Conservation (phyloP, 1,139 yeast species). For the Kodamaea suecica region DNA sequence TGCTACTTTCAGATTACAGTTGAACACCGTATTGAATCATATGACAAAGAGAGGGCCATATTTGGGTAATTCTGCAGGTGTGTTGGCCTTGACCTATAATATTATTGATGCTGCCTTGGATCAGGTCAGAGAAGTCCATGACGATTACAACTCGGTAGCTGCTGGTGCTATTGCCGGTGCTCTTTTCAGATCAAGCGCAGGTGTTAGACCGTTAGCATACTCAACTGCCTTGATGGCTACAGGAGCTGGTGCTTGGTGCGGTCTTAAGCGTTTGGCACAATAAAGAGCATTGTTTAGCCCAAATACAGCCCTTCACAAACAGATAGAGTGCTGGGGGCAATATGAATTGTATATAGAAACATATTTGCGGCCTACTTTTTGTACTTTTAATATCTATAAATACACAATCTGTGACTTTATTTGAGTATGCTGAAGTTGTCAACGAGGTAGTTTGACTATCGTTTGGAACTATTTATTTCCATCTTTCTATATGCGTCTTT, state of each 20-base stretch:
- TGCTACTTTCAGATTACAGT: slow-evolving; percentile 72
- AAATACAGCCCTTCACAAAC: too few relatives aligned
- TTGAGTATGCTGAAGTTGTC: too few relatives aligned
- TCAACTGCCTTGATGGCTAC: slow-evolving; percentile 83
- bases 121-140: slow-evolving; percentile 82
- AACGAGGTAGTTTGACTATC: too few relatives aligned
- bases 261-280: slow-evolving; percentile 52
- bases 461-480: too few relatives aligned
- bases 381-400: too few relatives aligned
- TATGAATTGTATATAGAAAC: too few relatives aligned
- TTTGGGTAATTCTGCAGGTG: slow-evolving; percentile 93
- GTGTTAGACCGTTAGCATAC: slow-evolving; percentile 82
- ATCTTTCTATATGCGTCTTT: too few relatives aligned
- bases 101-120: slow-evolving; percentile 78
- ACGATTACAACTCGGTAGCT: slow-evolving; percentile 73
- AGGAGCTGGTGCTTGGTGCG: slow-evolving; percentile 94
- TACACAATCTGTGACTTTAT: too few relatives aligned
- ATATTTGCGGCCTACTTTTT: too few relatives aligned
- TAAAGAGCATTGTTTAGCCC: too few relatives aligned
- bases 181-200: slow-evolving; percentile 79
- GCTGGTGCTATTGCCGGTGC: slow-evolving; percentile 96
- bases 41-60: slow-evolving; percentile 95
- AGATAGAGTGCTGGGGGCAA: too few relatives aligned
- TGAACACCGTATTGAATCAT: slow-evolving; percentile 87
- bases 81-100: slow-evolving; percentile 84